Conservation (phyloP, 139 green algal species). For the Volvox reticuliferus region DNA sequence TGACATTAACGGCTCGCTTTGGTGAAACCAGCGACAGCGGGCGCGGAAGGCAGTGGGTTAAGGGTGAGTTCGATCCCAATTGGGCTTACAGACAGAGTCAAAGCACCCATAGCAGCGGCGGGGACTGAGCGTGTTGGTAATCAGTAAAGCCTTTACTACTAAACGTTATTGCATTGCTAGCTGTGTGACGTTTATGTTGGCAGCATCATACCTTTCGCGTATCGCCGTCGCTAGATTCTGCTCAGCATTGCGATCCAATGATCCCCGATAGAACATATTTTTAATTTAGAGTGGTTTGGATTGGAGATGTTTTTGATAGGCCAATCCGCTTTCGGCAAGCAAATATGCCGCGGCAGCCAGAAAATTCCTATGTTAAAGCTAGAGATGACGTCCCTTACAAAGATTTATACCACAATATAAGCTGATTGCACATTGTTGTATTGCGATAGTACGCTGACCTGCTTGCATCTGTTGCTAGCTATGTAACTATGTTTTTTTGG, state of each 20-base stretch:
- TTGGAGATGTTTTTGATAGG: not conserved
- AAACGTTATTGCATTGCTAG: not conserved
- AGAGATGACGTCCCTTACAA: no score
- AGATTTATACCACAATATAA: no score
- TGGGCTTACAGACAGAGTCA: not conserved
- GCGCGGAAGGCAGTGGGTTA: not conserved
- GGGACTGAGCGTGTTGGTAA: not conserved
- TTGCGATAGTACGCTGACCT: no score
- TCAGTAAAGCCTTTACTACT: not conserved
- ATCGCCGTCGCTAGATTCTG: not conserved
- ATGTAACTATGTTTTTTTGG: no score
- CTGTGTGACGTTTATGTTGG: not conserved
- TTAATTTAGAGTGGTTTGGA: not conserved
- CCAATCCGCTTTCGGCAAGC: not conserved
- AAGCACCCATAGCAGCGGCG: not conserved
- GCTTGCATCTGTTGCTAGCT: no score
- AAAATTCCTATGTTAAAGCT: no score
- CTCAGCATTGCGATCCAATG: not conserved
- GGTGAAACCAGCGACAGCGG: not conserved
- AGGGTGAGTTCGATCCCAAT: not conserved
- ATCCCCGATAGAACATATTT: not conserved
- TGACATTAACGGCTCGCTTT: constrained; percentile 1
- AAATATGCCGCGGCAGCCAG: not conserved
- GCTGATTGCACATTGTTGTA: no score
- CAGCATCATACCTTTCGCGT: not conserved